Percentiles rank a stretch among this genome's conserved stretches.
These are phyloP conservation scores for Wickerhamomyces bisporus DNA, from an alignment of 805 yeast species.

Conservation along the genomic window DNA sequence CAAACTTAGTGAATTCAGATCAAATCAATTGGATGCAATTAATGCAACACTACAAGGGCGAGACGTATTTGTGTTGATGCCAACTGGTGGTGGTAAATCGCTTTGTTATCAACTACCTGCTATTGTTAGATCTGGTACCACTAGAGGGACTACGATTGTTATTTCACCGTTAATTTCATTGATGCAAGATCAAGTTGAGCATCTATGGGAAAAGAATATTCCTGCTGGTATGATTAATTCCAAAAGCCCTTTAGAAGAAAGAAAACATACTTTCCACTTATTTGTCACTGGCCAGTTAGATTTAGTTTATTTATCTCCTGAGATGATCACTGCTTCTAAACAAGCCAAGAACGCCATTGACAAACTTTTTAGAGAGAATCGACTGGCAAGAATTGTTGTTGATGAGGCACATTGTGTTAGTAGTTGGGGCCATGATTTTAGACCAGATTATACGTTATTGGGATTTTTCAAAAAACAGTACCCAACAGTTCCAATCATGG, in stretches of 20 bases:
- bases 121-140: slow-evolving; percentile 64
- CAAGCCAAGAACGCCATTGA: slow-evolving; percentile 62
- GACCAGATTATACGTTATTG: slow-evolving; percentile 90
- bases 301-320: slow-evolving; percentile 87
- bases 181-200: slow-evolving; percentile 96
- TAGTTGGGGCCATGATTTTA: slow-evolving; percentile 97
- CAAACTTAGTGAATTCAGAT: slow-evolving; percentile 61
- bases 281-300: slow-evolving; percentile 66
- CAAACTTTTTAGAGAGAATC: slow-evolving; percentile 45
- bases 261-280: slow-evolving; percentile 53
- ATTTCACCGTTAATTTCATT: slow-evolving; percentile 91
- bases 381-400: slow-evolving; percentile 80
- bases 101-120: slow-evolving; percentile 96
- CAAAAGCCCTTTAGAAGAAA: slow-evolving; percentile 57
- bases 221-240: slow-evolving; percentile 88
- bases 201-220: slow-evolving; percentile 59
- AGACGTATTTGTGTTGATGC: slow-evolving; percentile 95
- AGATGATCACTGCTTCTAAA: slow-evolving; percentile 77
- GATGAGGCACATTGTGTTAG: slow-evolving; percentile 99
- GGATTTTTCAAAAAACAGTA: slow-evolving; percentile 65
- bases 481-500: slow-evolving; percentile 87
- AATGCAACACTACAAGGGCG: slow-evolving; percentile 68
- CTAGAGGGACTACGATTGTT: slow-evolving; percentile 84
- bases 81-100: slow-evolving; percentile 98
- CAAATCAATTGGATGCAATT: slow-evolving; percentile 83